These are phyloP conservation scores for Cenchrus americanus DNA, from an alignment of 176 grass and related monocot species.

Conservation along the genomic window DNA sequence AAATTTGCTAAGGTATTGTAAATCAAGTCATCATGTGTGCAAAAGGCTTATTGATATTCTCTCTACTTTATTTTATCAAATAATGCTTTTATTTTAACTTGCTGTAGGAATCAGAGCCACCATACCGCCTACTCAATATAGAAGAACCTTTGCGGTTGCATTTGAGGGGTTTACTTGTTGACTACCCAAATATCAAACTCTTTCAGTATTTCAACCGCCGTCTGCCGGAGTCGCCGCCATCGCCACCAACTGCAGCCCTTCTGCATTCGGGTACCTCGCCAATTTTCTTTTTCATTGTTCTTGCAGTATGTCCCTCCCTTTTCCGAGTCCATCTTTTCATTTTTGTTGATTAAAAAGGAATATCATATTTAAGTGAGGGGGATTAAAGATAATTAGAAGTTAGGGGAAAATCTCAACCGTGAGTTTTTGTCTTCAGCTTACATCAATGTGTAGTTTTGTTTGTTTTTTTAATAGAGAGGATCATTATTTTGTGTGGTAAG, in stretches of 20 bases:
- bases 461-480: too few relatives aligned
- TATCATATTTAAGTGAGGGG: neutral
- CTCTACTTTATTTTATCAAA: neutral
- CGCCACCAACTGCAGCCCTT: too few relatives aligned
- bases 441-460: too few relatives aligned
- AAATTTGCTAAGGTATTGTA: conserved; percentile 73
- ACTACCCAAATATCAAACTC: conserved; percentile 81
- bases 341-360: conserved; percentile 10
- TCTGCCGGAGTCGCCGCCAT: too few relatives aligned
- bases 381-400: conserved; percentile 6
- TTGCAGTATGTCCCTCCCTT: neutral
- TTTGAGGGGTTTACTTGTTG: conserved; percentile 62
- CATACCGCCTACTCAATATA: conserved; percentile 58
- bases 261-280: too few relatives aligned
- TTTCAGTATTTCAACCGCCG: conserved; percentile 8
- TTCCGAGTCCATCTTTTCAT: neutral
- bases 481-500: too few relatives aligned
- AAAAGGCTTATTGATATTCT: neutral
- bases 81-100: conserved; percentile 24
- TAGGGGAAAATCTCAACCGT: too few relatives aligned
- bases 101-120: conserved; percentile 60
- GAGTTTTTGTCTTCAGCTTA: too few relatives aligned
- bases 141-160: conserved; percentile 63
- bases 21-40: conserved; percentile 17
- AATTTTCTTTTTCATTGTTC: conserved; percentile 3